A percentile compares a stretch with the other conserved stretches of the same genome.
These are phyloP conservation scores for Plectosphaerella sp. DNA, from an alignment of 2,329 filamentous ascomycete species.

Conservation along the genomic window DNA sequence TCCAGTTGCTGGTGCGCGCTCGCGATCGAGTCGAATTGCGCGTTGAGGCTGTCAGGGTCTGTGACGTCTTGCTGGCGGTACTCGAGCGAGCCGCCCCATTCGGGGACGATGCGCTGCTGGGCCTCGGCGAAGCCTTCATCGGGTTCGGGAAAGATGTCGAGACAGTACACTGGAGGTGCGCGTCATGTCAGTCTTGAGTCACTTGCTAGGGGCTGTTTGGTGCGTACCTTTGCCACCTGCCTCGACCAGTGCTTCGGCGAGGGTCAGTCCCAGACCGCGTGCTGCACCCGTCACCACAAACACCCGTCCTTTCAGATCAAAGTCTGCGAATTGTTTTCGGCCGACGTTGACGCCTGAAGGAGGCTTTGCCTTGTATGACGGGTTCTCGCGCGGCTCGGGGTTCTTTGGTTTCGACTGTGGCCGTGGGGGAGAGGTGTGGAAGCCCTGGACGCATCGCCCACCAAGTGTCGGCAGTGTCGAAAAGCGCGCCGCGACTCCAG, in stretches of 20 bases:
- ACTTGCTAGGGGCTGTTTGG: neutral
- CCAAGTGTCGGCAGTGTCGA: too few species aligned
- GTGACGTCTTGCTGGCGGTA: conserved; percentile 67
- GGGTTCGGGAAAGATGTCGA: conserved; percentile 48
- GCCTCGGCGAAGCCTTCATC: conserved; percentile 56
- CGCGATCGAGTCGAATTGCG: conserved; percentile 54
- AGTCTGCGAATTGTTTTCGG: conserved; percentile 54
- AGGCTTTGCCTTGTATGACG: conserved; percentile 14
- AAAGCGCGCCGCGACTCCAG: too few species aligned
- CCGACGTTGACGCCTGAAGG: conserved; percentile 19
- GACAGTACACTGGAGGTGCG: conserved; percentile 44
- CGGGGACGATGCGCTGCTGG: conserved; percentile 55
- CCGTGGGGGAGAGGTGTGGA: neutral
- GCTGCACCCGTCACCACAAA: conserved; percentile 69
- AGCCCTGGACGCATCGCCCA: neutral
- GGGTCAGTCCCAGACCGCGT: conserved; percentile 67
- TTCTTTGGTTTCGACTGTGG: conserved; percentile 12
- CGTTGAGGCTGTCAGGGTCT: conserved; percentile 54
- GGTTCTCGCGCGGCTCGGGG: conserved; percentile 20
- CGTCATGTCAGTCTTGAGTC: neutral
- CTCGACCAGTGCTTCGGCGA: conserved; percentile 70
- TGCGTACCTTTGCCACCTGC: conserved; percentile 62
- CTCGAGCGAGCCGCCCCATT: conserved; percentile 59
- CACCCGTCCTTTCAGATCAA: conserved; percentile 63
- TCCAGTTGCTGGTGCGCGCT: conserved; percentile 58